Base-by-base conservation (phyloP, 129 eudicot genomes). In the Helianthus tuberosus region DNA sequence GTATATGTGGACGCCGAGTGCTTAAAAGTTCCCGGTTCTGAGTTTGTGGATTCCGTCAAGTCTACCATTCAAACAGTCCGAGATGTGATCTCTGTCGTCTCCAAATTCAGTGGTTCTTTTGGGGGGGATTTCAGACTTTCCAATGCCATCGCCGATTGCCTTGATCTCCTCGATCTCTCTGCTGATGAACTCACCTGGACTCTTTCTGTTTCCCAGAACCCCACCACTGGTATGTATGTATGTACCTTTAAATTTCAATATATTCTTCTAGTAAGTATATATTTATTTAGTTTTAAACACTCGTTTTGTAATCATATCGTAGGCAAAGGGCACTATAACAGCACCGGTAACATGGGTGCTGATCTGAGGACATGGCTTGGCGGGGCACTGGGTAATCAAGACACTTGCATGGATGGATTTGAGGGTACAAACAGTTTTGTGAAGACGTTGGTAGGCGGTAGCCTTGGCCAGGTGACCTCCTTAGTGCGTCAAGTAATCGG, bases 381-480 rank as follows among this genome's bases (percentile, higher is more conserved):
- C 15, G 97, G 88, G 12, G 93, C 98, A 50, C 67, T 94, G 4
- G 78, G 74, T 38, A 94, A 94, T 75, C 97, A 90, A 81, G 98
- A 88, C 67, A 94, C 98, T 1, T 94, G 98, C 84, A 76, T 78
- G 68, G 97, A 94, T 35, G 98, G 98, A 5, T 90, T 94, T 60
- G 98, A 90, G 3, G 98, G 96, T 46, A 88, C 98, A 5, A 86
- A 80, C 64, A 76, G 79, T 76, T 5, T 88, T 13, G 80, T 90
- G 61, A 79, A 90, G 78, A 76, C 50, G 41, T 8, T 84, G 70
- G 85, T 88, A 0, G 80, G 74, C 2, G 84, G 85, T 36, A 78
- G 89, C 74, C 82, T 90, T 13, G 68, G 73, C 63, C 85, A 84
- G 80, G 76, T 90, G 29, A 71, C 86, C 60, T 90, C 91, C 3